These are phyloP conservation scores for Hericium coralloides DNA, from an alignment of 768 basidiomycete genomes.

Conservation along the genomic window DNA sequence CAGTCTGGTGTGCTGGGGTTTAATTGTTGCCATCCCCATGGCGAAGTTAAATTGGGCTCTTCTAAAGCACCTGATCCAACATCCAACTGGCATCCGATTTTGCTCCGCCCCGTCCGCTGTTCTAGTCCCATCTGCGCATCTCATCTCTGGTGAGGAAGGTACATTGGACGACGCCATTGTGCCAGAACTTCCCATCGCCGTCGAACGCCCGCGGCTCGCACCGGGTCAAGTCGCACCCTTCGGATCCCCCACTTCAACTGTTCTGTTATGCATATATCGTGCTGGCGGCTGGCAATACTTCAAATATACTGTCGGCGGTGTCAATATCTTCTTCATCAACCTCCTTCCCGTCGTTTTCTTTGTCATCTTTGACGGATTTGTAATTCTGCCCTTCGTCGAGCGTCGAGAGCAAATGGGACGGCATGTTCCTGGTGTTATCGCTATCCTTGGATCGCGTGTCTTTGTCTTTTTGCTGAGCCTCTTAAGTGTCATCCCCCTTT, in stretches of 20 bases:
- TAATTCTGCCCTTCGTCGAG: constrained; percentile 68
- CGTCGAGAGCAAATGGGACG: constrained; percentile 41
- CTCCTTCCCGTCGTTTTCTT: constrained; percentile 90
- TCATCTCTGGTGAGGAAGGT: too few species aligned
- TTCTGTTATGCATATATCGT: constrained; percentile 90
- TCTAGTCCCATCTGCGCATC: constrained; percentile 31
- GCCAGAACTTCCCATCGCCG: constrained; percentile 39
- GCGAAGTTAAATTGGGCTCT: constrained; percentile 96
- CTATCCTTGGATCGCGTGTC: constrained; percentile 59
- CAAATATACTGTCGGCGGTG: constrained; percentile 98
- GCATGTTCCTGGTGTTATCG: constrained; percentile 56
- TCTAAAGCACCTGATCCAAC: constrained; percentile 67
- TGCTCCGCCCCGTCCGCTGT: constrained; percentile 77
- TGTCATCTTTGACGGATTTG: constrained; percentile 87
- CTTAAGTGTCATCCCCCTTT: constrained; percentile 89
- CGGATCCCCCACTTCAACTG: constrained; percentile 74
- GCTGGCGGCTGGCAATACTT: constrained; percentile 89
- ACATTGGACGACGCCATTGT: constrained; percentile 11
- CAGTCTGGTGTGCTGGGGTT: constrained; percentile 89
- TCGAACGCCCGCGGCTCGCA: constrained; percentile 66
- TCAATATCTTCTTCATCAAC: constrained; percentile 97
- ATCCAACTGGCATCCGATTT: constrained; percentile 84
- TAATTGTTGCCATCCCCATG: constrained; percentile 96
- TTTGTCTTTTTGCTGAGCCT: constrained; percentile 81
- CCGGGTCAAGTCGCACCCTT: constrained; percentile 88